phyloP scores from a whole-genome alignment of 306 rosid species.

The Phaseolus lunatus region DNA sequence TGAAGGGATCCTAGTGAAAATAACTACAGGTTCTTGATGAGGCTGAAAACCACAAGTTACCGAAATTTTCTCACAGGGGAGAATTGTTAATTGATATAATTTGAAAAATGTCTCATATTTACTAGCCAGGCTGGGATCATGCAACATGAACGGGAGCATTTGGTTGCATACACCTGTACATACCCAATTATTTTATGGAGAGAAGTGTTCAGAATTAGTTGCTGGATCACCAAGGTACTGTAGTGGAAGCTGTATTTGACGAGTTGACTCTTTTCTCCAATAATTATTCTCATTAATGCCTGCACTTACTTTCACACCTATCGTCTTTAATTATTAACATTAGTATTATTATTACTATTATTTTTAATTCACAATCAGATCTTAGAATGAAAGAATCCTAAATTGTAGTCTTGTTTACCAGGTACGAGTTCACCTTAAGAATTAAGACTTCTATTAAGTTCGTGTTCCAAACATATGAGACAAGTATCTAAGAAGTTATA shows the following conservation, averaged over 20 bases:
- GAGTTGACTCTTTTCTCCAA: constrained; percentile 48
- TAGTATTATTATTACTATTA: neutral
- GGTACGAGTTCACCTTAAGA: neutral
- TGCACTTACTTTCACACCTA: constrained; percentile 38
- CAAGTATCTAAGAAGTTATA: neutral
- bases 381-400: constrained; percentile 41
- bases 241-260: constrained; percentile 26
- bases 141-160: constrained; percentile 10
- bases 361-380: constrained; percentile 31
- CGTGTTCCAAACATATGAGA: neutral
- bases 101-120: neutral
- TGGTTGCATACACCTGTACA: constrained; percentile 35
- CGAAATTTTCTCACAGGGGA: neutral
- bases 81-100: neutral
- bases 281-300: constrained; percentile 45
- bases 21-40: too few relatives aligned
- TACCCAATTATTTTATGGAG: neutral
- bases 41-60: neutral
- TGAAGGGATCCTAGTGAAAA: neutral
- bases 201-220: neutral
- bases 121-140: constrained; percentile 40
- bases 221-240: constrained; percentile 44
- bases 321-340: neutral
- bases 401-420: constrained; percentile 35
- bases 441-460: neutral